Percentiles rank a stretch among this genome's conserved stretches.
Evolutionary conservation across 805 yeast genomes (phyloP).

Genomic region (Jamesozyma piceae): DNA sequence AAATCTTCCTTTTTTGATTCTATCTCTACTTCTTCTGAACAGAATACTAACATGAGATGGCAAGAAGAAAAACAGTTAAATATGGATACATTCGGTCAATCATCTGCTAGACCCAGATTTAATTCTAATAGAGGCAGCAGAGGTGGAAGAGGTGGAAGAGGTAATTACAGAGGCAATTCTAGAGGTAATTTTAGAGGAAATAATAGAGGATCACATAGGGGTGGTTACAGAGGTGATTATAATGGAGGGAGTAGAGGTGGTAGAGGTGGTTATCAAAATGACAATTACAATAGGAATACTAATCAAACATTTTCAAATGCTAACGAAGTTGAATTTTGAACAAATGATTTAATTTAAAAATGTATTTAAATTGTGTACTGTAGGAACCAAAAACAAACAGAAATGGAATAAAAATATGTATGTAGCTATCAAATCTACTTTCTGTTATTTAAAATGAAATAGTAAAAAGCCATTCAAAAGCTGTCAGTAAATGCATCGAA

Average conservation of each 20-base stretch:
- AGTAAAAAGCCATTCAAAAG: no score
- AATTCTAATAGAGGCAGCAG: constrained; percentile 30
- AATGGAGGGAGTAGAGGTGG: constrained; percentile 8
- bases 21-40: constrained; percentile 59
- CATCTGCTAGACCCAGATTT: constrained; percentile 38
- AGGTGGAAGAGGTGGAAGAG: constrained; percentile 25
- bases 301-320: neutral
- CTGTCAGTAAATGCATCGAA: no score
- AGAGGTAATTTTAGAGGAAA: constrained; percentile 7
- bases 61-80: constrained; percentile 63
- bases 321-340: constrained; percentile 9
- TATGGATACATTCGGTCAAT: constrained; percentile 76
- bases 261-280: constrained; percentile 10
- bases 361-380: neutral
- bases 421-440: neutral
- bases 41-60: constrained; percentile 47
- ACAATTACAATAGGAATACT: constrained; percentile 7
- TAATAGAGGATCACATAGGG: constrained; percentile 12
- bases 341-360: neutral
- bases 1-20: constrained; percentile 82
- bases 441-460: neutral
- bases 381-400: neutral
- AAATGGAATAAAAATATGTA: neutral
- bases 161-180: constrained; percentile 18
- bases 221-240: constrained; percentile 6